These are phyloP conservation scores for Thielaviopsis punctulata DNA, from an alignment of 2,329 filamentous ascomycete genomes.

Conservation along the genomic window DNA sequence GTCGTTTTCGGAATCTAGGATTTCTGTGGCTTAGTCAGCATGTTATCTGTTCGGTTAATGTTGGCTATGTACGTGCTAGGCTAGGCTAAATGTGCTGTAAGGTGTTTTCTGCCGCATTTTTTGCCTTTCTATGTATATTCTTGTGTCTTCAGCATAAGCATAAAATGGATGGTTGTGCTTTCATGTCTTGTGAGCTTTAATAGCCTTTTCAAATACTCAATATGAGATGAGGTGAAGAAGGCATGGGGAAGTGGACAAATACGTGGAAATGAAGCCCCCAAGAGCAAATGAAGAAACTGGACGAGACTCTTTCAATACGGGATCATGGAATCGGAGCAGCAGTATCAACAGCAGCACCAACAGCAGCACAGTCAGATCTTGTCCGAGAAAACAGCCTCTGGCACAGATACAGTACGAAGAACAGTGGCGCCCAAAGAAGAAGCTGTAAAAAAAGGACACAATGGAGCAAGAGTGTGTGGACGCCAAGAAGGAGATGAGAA, in stretches of 20 bases:
- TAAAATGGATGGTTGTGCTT: no score
- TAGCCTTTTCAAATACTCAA: no score
- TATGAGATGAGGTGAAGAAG: no score
- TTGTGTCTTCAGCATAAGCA: no score
- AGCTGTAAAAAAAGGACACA: neutral
- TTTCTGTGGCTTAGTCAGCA: neutral
- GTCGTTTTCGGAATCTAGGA: neutral
- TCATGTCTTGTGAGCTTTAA: no score
- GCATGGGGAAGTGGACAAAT: no score
- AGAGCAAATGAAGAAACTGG: neutral
- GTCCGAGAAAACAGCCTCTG: neutral
- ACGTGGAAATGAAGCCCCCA: neutral
- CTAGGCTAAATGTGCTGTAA: neutral
- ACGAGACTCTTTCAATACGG: neutral
- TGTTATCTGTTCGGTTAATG: no score
- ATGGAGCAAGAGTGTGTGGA: no score
- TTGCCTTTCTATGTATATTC: neutral
- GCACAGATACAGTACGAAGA: neutral
- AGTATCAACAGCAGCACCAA: neutral
- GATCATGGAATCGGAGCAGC: neutral
- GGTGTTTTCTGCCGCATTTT: neutral
- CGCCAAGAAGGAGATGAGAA: no score
- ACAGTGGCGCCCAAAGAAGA: neutral
- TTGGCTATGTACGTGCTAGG: neutral
- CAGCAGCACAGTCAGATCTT: neutral